Percentiles rank a stretch among this genome's conserved stretches.
Evolutionary conservation across 371 early-diverging fungal genomes (phyloP).

Genomic region (Saksenaea vasiformis): DNA sequence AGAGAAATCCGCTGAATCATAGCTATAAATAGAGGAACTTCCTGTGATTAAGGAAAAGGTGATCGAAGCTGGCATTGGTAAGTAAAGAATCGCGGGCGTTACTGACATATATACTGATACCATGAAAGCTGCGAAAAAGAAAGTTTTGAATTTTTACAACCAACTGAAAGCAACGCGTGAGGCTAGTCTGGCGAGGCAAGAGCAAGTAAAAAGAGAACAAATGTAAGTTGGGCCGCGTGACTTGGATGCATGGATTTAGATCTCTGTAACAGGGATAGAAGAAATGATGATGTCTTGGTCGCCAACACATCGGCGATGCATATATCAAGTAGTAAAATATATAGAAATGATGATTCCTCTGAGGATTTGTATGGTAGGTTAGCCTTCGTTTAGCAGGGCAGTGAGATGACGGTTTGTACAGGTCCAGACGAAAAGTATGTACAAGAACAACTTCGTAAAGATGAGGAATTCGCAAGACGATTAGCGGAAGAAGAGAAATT

Average conservation of each 20-base stretch:
- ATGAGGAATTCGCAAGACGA: slow-evolving; percentile 38
- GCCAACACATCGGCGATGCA: slow-evolving; percentile 50
- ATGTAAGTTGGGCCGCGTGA: not conserved
- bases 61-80: slow-evolving; percentile 42
- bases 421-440: slow-evolving; percentile 4
- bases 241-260: not conserved
- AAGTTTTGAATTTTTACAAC: slow-evolving; percentile 35
- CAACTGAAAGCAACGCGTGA: slow-evolving; percentile 26
- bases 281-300: slow-evolving; percentile 41
- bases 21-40: slow-evolving; percentile 24
- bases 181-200: not conserved
- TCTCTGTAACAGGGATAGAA: slow-evolving; percentile 23
- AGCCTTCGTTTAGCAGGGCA: not conserved
- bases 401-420: not conserved
- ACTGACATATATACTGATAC: not conserved
- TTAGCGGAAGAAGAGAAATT: slow-evolving; percentile 25
- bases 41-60: slow-evolving; percentile 41
- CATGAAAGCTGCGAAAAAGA: slow-evolving; percentile 40
- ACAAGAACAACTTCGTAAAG: slow-evolving; percentile 26
- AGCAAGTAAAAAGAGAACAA: not conserved
- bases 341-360: slow-evolving; percentile 16
- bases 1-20: not conserved
- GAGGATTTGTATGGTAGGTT: not conserved
- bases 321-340: slow-evolving; percentile 46
- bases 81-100: not conserved